phyloP scores from a whole-genome alignment of 116 monocot genomes.

The Thalassia testudinum region DNA sequence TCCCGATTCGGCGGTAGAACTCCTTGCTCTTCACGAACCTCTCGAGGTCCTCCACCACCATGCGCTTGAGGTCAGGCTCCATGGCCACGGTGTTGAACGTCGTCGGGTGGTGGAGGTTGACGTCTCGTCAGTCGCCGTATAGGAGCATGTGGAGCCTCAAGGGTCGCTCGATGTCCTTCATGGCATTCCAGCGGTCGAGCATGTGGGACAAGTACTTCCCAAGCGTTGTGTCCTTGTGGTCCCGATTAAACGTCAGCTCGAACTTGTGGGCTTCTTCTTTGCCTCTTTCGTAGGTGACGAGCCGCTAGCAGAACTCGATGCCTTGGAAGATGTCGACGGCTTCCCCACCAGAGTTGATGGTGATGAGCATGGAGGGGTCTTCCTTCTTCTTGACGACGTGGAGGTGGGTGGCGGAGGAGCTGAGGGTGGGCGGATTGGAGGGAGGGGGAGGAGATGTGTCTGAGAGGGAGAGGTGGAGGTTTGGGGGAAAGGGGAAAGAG shows the following conservation, averaged over 20 bases:
- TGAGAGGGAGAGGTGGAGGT: no score
- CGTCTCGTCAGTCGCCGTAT: constrained; percentile 12
- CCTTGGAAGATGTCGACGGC: constrained; percentile 29
- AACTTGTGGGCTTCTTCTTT: constrained; percentile 1
- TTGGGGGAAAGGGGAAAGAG: no score
- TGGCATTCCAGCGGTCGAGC: constrained; percentile 9
- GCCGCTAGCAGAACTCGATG: background rate
- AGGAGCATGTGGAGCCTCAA: constrained; percentile 17
- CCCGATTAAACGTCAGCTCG: constrained; percentile 33
- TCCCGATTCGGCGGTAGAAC: no score
- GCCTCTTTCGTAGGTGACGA: constrained; percentile 24
- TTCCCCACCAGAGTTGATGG: constrained; percentile 22
- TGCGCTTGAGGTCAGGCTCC: no score
- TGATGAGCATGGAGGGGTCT: constrained; percentile 4
- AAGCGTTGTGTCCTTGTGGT: constrained; percentile 16
- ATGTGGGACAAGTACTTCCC: constrained; percentile 4
- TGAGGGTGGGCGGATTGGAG: no score
- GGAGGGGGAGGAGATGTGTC: no score
- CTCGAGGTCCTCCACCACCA: no score
- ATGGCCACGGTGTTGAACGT: constrained; percentile 21
- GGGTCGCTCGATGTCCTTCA: constrained; percentile 3
- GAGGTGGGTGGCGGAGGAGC: background rate
- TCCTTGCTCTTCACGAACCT: no score
- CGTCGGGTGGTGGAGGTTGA: constrained; percentile 39
- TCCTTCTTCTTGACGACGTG: constrained; percentile 12